Base-by-base conservation (phyloP, 2,329 filamentous ascomycete genomes). In the Paecilomyces formosus region DNA sequence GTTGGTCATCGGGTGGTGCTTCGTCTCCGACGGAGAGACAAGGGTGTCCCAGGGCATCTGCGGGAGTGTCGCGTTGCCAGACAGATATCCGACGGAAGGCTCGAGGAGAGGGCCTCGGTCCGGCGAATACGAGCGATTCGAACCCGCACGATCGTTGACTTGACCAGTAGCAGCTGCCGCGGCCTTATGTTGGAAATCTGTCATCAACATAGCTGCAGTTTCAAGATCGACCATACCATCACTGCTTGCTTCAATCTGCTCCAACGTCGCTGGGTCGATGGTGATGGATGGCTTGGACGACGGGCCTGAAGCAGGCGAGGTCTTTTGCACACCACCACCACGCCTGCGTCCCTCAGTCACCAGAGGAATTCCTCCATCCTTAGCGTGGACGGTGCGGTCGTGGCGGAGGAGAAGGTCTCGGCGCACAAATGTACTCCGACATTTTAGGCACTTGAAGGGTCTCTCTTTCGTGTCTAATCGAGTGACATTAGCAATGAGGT, bases 381-480 rank as follows among this genome's bases (percentile, higher is more conserved):
- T 97, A 62, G 94, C 94, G 78, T 99, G 94, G 64, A 99, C 94
- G 64, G 94, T 99, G 70, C 94, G 90, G 77, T 99, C 94, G 80
- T 99, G 94, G 75, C 94, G 89, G 66, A 99, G 86, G 56, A 99
- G 87, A 63, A 99, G 84, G 79, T 99, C 94, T 77, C 94, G 90
- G 74, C 94, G 90, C 69, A 99, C 94, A 74, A 99, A 99, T 62
- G 94, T 99, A 82, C 92, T 97, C 72, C 92, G 85, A 78, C 94
- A 99, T 80, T 99, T 99, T 81, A 91, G 84, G 78, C 94, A 99
- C 76, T 97, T 97, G 84, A 99, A 99, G 39, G 94, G 94, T 63
- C 94, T 88, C 78, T 97, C 94, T 79, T 99, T 99, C 64, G 94
- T 99, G 77, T 97, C 93, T 97, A 76, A 62, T 62, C 58, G 55